These are phyloP conservation scores for Orobanche coerulescens DNA, from an alignment of 257 asterid species.

Conservation along the genomic window DNA sequence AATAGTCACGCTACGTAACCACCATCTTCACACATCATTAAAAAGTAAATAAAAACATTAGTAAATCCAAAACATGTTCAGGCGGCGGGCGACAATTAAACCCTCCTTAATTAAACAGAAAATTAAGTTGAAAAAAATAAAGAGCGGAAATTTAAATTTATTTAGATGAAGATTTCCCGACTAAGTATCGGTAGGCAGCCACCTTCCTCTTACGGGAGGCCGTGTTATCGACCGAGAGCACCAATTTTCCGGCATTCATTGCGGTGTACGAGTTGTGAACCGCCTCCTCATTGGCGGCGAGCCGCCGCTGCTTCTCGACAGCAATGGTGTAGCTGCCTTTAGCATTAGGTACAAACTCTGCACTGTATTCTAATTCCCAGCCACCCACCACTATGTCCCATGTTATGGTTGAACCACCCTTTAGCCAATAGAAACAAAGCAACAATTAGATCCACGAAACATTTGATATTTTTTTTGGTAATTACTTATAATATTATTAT, in stretches of 20 bases:
- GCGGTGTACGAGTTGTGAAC: constrained; percentile 57
- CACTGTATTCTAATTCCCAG: constrained; percentile 82
- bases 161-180: constrained; percentile 40
- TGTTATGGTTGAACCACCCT: constrained; percentile 69
- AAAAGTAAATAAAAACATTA: not conserved
- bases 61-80: not conserved
- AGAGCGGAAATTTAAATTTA: not conserved
- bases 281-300: constrained; percentile 49
- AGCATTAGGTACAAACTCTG: constrained; percentile 56
- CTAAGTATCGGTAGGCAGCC: constrained; percentile 77
- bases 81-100: not conserved
- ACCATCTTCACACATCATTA: no score
- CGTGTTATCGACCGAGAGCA: constrained; percentile 73
- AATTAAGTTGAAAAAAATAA: not conserved
- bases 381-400: constrained; percentile 96
- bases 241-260: constrained; percentile 63
- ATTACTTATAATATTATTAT: no score
- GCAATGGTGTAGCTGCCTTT: constrained; percentile 73
- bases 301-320: constrained; percentile 62
- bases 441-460: no score
- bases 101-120: not conserved
- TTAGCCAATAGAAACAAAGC: no score
- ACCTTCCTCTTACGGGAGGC: constrained; percentile 69
- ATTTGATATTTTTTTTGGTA: no score
- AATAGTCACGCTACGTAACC: no score